Evolutionary conservation across 2,329 filamentous ascomycete species (phyloP), one percentile per base, ranked within the genome.

Genomic region (Nigrospora sphaerica): DNA sequence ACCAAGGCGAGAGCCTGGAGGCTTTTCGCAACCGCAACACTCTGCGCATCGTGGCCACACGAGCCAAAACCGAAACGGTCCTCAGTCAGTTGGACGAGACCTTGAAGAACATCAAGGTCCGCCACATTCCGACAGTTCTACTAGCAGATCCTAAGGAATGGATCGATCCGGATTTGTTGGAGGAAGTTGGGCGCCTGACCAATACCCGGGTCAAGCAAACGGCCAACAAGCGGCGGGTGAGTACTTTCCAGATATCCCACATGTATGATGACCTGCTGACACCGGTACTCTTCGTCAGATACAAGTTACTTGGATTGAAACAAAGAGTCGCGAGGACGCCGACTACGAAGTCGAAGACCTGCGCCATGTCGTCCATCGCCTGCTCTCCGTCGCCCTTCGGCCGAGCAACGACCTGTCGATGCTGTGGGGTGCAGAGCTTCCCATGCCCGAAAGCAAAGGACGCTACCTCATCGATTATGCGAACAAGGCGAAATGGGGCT

Each of bases 341-440:
- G 42, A 46, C 12, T 32, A 48, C 13, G 23, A 32, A 3, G 31
- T 65, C 6, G 72, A 78, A 54, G 62, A 68, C 45, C 54, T 62
- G 2, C 62, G 62, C 32, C 72, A 78, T 37, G 58, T 70, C 13
- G 72, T 75, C 14, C 57, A 67, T 40, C 71, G 76, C 31, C 63
- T 78, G 4, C 55, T 79, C 3, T 56, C 67, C 32, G 64, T 62
- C 5, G 62, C 63, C 12, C 62, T 54, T 32, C 52, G 53, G 3
- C 50, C 58, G 6, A 50, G 52, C 12, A 46, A 50, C 3, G 54
- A 51, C 14, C 52, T 47, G 6, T 55, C 52, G 9, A 49, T 50
- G n/a, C 53, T 67, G 1, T 52, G 56, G 33, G 41, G 48, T 34
- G 14, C 46, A n/a, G 23, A 33, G 10, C 19, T 28, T 28, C 23